These are phyloP conservation scores for Aspergillus sp. DNA, from an alignment of 2,329 filamentous ascomycete genomes.

Conservation along the genomic window DNA sequence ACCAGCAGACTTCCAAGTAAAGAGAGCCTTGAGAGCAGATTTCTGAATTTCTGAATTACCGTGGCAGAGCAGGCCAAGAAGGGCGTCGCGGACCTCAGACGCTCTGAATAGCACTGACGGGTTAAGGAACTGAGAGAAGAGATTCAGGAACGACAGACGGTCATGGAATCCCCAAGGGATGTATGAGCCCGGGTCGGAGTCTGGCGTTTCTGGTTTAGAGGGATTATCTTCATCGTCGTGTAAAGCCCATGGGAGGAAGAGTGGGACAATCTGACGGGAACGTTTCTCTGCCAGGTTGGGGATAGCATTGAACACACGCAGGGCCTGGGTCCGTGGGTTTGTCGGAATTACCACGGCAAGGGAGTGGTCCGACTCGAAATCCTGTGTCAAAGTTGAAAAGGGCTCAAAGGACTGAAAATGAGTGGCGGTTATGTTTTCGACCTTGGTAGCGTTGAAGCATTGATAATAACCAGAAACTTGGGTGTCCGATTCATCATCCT, in stretches of 20 bases:
- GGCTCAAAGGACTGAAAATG: constrained; percentile 60
- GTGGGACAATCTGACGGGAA: constrained; percentile 81
- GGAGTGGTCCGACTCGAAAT: constrained; percentile 67
- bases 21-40: constrained; percentile 77
- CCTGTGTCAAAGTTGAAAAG: constrained; percentile 62
- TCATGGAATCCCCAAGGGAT: constrained; percentile 61
- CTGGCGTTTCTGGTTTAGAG: constrained; percentile 21
- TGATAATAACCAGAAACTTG: constrained; percentile 66
- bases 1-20: constrained; percentile 84
- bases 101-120: constrained; percentile 81
- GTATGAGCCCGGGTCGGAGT: constrained; percentile 21
- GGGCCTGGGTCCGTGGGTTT: constrained; percentile 71
- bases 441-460: constrained; percentile 72
- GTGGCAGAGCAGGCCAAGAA: constrained; percentile 78
- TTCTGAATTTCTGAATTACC: constrained; percentile 91
- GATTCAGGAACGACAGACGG: constrained; percentile 77
- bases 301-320: constrained; percentile 75
- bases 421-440: constrained; percentile 59
- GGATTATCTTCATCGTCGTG: constrained; percentile 52
- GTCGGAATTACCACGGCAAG: constrained; percentile 42
- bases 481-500: constrained; percentile 30
- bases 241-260: constrained; percentile 80
- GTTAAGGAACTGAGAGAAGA: constrained; percentile 86
- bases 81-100: constrained; percentile 73
- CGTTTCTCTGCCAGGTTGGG: constrained; percentile 82